These are phyloP conservation scores for Neltuma alba DNA, from an alignment of 306 rosid genomes.

Conservation along the genomic window DNA sequence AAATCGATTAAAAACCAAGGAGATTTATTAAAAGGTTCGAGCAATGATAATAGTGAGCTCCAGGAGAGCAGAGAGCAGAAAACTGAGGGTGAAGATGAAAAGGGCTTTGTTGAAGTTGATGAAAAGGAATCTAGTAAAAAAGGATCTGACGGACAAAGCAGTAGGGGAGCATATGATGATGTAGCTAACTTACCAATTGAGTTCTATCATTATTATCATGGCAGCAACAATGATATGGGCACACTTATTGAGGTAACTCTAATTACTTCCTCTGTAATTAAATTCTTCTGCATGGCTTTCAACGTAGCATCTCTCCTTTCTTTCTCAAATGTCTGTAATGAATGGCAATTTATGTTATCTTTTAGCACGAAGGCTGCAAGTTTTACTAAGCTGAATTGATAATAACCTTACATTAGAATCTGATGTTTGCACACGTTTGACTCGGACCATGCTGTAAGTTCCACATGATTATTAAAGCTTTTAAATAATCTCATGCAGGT, in stretches of 20 bases:
- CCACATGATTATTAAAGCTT: conserved; percentile 21
- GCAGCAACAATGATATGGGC: conserved; percentile 88
- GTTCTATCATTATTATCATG: conserved; percentile 94
- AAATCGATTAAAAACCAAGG: conserved; percentile 51
- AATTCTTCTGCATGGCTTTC: conserved; percentile 20
- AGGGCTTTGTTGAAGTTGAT: conserved; percentile 35
- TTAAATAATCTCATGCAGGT: conserved; percentile 62
- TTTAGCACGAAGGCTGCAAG: conserved; percentile 6
- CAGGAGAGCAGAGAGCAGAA: conserved; percentile 43
- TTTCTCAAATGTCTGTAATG: conserved; percentile 8
- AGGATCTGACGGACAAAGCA: conserved; percentile 49
- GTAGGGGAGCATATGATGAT: conserved; percentile 59
- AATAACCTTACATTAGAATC: neutral
- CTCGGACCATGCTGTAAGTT: conserved; percentile 3
- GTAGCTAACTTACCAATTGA: conserved; percentile 78
- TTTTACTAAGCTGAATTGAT: conserved; percentile 17
- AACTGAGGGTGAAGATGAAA: conserved; percentile 37
- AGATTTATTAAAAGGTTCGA: conserved; percentile 41
- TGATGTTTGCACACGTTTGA: neutral
- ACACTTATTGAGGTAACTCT: conserved; percentile 80
- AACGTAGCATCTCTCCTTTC: neutral
- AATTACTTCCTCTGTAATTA: conserved; percentile 12
- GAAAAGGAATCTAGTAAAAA: conserved; percentile 52
- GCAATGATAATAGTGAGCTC: conserved; percentile 33
- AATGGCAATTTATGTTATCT: neutral